Percentiles rank a stretch among this genome's conserved stretches.
Evolutionary conservation across 2,329 filamentous ascomycete genomes (phyloP).

Genomic region (Taxawa tesnikishii): DNA sequence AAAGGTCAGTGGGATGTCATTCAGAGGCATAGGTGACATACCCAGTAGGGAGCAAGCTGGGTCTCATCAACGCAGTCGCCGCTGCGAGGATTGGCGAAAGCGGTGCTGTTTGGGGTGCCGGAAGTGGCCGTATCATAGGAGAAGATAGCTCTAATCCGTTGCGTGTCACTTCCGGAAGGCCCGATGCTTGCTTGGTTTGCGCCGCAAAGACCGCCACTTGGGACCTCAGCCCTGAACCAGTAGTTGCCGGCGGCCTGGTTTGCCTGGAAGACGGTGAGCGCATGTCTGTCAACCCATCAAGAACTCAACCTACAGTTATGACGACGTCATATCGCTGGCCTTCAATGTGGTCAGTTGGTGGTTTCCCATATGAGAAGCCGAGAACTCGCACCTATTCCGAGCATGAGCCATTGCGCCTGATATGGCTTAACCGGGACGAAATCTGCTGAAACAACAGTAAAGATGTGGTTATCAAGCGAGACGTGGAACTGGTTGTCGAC

Average conservation of each 20-base stretch:
- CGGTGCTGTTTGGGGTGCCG: conserved; percentile 14
- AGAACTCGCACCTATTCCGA: conserved; percentile 27
- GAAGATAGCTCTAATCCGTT: conserved; percentile 28
- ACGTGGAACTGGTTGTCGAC: conserved; percentile 26
- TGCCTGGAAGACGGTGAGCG: too few species aligned
- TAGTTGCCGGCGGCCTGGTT: conserved; percentile 31
- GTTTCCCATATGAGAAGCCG: too few species aligned
- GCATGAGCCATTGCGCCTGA: conserved; percentile 17
- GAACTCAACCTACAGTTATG: too few species aligned
- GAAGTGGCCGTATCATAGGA: conserved; percentile 21
- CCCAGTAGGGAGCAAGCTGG: conserved; percentile 22
- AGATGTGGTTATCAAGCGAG: conserved; percentile 26
- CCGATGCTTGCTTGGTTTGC: conserved; percentile 20
- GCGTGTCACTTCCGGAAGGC: too few species aligned
- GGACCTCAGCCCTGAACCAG: conserved; percentile 30
- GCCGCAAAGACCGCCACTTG: conserved; percentile 8
- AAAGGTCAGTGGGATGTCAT: too few species aligned
- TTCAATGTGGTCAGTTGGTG: too few species aligned
- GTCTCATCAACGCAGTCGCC: conserved; percentile 25
- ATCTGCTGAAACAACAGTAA: conserved; percentile 31
- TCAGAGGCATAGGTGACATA: too few species aligned
- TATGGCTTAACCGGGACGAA: conserved; percentile 32
- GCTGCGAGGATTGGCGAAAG: conserved; percentile 15
- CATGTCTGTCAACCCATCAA: too few species aligned
- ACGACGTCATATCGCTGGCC: conserved; percentile 36